phyloP scores from a whole-genome alignment of 768 basidiomycete species.

The Leucogyrophana mollusca region DNA sequence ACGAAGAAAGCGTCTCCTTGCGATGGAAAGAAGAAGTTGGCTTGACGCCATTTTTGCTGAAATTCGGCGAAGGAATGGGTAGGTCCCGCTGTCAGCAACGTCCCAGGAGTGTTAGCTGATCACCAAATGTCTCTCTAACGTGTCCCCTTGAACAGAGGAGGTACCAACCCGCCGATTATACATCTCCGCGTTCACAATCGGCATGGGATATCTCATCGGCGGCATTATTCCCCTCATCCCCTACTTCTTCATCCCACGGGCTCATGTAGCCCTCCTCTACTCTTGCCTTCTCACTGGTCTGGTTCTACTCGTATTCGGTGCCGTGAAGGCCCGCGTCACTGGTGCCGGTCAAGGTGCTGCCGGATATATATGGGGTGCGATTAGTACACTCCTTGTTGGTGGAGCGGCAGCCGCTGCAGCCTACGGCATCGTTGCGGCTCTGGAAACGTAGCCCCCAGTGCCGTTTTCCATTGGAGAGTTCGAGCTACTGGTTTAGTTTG shows the following conservation, averaged over 20 bases:
- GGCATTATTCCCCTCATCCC: constrained; percentile 91
- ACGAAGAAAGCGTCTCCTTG: constrained; percentile 57
- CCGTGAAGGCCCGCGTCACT: constrained; percentile 84
- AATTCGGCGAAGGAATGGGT: constrained; percentile 94
- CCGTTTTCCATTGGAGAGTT: no score
- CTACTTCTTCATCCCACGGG: constrained; percentile 83
- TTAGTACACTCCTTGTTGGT: constrained; percentile 86
- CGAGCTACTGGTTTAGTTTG: no score
- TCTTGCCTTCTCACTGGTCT: constrained; percentile 81
- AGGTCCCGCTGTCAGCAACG: constrained; percentile 23
- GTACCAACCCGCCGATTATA: constrained; percentile 82
- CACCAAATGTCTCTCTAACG: neutral
- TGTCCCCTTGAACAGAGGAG: constrained; percentile 59
- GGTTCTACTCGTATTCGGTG: constrained; percentile 87
- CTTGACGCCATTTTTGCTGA: constrained; percentile 89
- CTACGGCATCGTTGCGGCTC: constrained; percentile 52
- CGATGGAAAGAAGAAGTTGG: constrained; percentile 80
- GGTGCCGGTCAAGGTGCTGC: constrained; percentile 65
- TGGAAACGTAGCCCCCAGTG: constrained; percentile 33
- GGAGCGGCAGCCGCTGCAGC: constrained; percentile 84
- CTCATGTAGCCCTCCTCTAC: constrained; percentile 66
- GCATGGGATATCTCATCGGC: constrained; percentile 89
- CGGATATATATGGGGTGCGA: constrained; percentile 85
- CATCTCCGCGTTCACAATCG: constrained; percentile 92
- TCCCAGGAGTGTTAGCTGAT: neutral